Evolutionary conservation across 306 rosid genomes (phyloP).

Genomic region (Inga laurina): DNA sequence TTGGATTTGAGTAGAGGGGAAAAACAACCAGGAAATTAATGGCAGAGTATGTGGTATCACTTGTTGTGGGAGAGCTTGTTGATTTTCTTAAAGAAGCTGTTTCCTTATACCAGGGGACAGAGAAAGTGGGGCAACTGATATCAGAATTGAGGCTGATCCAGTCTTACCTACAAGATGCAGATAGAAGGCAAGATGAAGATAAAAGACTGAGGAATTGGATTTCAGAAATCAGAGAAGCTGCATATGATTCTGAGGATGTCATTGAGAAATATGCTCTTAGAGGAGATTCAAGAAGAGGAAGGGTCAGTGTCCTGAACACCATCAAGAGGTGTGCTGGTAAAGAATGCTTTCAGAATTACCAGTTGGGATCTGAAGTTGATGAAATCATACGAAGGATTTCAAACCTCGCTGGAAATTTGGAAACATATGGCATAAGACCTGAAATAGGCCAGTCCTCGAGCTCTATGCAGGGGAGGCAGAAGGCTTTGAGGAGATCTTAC

Average conservation of each 20-base stretch:
- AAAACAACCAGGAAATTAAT: conserved; percentile 17
- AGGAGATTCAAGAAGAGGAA: conserved; percentile 34
- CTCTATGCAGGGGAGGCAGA: conserved; percentile 35
- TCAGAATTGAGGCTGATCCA: conserved; percentile 40
- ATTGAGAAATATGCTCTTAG: conserved; percentile 39
- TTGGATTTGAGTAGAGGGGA: background rate
- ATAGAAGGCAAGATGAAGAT: conserved; percentile 46
- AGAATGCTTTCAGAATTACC: conserved; percentile 23
- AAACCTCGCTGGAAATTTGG: conserved; percentile 22
- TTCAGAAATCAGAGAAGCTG: conserved; percentile 56
- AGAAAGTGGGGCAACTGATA: conserved; percentile 40
- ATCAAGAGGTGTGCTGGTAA: conserved; percentile 35
- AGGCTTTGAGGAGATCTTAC: conserved; percentile 42
- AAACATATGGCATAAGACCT: conserved; percentile 34
- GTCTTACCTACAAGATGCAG: conserved; percentile 55
- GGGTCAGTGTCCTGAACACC: conserved; percentile 16
- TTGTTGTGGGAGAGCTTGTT: conserved; percentile 37
- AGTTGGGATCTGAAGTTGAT: conserved; percentile 38
- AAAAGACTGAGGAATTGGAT: conserved; percentile 39
- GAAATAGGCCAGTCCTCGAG: conserved; percentile 35
- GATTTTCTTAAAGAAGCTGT: conserved; percentile 43
- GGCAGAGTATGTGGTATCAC: conserved; percentile 46
- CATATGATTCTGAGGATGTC: conserved; percentile 58
- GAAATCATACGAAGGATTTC: conserved; percentile 28
- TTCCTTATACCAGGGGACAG: conserved; percentile 37